phyloP scores from a whole-genome alignment of 2,329 filamentous ascomycete species.

The Colletotrichum echinochloae region DNA sequence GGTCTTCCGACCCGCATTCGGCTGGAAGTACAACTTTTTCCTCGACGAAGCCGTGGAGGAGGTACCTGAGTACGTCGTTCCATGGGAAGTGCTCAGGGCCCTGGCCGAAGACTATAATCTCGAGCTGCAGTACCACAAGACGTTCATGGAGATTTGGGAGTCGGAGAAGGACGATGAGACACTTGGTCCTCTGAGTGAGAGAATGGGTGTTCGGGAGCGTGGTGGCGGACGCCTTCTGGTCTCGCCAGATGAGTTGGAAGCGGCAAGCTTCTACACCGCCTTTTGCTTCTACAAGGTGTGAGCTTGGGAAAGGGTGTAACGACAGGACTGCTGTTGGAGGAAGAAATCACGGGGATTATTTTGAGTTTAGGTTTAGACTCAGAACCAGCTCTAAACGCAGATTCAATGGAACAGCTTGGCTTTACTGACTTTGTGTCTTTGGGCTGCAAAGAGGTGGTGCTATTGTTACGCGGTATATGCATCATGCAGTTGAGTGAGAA shows the following conservation, averaged over 20 bases:
- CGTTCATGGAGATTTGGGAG: conserved; percentile 91
- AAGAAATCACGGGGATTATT: background rate
- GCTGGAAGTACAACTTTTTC: conserved; percentile 98
- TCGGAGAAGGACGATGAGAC: conserved; percentile 87
- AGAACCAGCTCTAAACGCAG: background rate
- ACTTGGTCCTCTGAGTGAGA: conserved; percentile 86
- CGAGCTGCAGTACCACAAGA: conserved; percentile 92
- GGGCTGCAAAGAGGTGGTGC: background rate
- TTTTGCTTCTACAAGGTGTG: conserved; percentile 98
- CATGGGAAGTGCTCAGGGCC: conserved; percentile 97
- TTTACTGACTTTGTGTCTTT: background rate
- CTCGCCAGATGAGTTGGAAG: conserved; percentile 90
- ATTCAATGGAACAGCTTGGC: background rate
- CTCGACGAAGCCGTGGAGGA: conserved; percentile 96
- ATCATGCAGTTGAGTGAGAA: background rate
- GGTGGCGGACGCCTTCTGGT: conserved; percentile 76
- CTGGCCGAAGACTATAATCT: conserved; percentile 97
- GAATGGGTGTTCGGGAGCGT: conserved; percentile 91
- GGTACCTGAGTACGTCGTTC: conserved; percentile 96
- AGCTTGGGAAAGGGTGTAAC: background rate
- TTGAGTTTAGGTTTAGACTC: background rate
- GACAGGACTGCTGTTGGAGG: background rate
- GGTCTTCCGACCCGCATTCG: conserved; percentile 92
- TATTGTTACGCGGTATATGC: background rate
- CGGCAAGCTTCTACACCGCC: conserved; percentile 89